These are phyloP conservation scores for Wallacemonas sp. DNA, from an alignment of 208 protist genomes.

Conservation along the genomic window DNA sequence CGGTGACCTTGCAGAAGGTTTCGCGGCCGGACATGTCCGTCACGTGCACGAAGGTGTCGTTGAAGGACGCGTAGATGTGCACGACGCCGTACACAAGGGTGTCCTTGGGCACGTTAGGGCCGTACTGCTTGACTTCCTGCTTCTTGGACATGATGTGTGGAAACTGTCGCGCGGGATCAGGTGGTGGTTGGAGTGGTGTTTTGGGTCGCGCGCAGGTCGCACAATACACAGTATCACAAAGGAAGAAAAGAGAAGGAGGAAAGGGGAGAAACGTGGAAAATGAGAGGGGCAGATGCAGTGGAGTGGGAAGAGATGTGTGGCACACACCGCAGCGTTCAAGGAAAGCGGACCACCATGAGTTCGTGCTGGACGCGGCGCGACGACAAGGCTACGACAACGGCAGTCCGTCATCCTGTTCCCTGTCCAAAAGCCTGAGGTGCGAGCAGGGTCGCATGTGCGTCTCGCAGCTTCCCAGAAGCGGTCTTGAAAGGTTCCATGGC, in stretches of 20 bases:
- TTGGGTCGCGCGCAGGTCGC: too few species aligned
- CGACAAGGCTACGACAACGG: too few species aligned
- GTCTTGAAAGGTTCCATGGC: too few species aligned
- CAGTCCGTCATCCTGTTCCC: too few species aligned
- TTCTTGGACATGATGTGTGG: conserved; percentile 85
- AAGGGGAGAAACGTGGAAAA: neutral
- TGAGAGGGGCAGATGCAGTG: conserved; percentile 3
- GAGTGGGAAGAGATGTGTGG: neutral
- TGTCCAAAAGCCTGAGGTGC: too few species aligned
- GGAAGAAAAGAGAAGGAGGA: neutral
- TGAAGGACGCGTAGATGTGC: conserved; percentile 99
- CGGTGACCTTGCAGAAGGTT: conserved; percentile 98
- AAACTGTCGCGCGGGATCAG: neutral
- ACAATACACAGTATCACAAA: neutral
- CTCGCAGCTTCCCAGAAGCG: too few species aligned
- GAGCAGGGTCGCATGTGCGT: too few species aligned
- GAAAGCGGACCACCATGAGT: too few species aligned
- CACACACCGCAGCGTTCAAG: neutral
- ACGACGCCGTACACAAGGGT: conserved; percentile 97
- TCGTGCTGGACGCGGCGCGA: too few species aligned
- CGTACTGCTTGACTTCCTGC: conserved; percentile 91
- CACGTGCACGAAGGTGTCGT: conserved; percentile 96
- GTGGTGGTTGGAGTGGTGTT: neutral
- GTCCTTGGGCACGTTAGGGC: conserved; percentile 86
- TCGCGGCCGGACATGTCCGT: conserved; percentile 98